These are phyloP conservation scores for Pleurotus citrinopileatus DNA, from an alignment of 768 basidiomycete genomes.

Conservation along the genomic window DNA sequence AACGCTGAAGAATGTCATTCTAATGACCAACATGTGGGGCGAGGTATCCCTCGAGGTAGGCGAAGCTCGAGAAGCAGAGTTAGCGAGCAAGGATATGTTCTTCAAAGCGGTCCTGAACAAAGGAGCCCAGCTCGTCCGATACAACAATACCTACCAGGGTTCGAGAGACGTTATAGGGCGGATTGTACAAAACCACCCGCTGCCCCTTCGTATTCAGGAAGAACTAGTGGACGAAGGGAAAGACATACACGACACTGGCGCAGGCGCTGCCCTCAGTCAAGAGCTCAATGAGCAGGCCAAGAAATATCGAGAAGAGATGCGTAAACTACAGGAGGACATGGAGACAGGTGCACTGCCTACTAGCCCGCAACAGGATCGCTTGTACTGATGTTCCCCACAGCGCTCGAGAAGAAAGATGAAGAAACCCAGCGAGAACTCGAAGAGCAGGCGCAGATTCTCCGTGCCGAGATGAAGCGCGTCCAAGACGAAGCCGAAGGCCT, in stretches of 20 bases:
- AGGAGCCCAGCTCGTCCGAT: constrained; percentile 43
- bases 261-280: constrained; percentile 16
- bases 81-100: constrained; percentile 37
- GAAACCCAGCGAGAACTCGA: constrained; percentile 44
- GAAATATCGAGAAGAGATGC: constrained; percentile 14
- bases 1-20: constrained; percentile 40
- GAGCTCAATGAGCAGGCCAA: constrained; percentile 12
- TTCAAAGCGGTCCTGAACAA: constrained; percentile 52
- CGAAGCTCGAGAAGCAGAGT: constrained; percentile 42
- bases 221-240: constrained; percentile 20
- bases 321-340: constrained; percentile 13
- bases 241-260: constrained; percentile 33
- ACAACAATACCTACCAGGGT: constrained; percentile 32
- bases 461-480: constrained; percentile 41
- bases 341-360: constrained; percentile 11
- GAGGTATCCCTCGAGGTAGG: constrained; percentile 31
- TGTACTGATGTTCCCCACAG: too few relatives aligned
- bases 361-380: background rate
- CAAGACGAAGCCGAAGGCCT: constrained; percentile 37
- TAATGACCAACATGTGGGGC: constrained; percentile 48
- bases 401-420: constrained; percentile 43
- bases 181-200: constrained; percentile 19
- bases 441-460: constrained; percentile 37
- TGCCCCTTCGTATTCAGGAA: constrained; percentile 16
- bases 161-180: constrained; percentile 30